Evolutionary conservation across 2,329 filamentous ascomycete species (phyloP).

Genomic region (Tolypocladium tropicale): DNA sequence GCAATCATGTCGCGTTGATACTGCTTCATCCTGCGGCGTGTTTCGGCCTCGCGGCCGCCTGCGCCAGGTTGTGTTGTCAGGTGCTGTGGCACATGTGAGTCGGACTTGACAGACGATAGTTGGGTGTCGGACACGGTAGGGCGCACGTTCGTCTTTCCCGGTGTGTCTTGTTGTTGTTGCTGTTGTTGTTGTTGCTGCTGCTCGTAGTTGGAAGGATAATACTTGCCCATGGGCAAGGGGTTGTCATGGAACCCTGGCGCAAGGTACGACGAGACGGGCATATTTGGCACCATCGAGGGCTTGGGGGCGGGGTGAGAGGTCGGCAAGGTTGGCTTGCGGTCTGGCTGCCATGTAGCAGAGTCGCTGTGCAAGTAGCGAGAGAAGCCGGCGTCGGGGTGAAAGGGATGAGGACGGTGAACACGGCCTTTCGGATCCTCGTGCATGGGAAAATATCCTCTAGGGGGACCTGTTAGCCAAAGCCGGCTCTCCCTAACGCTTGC

Average conservation of each 20-base stretch:
- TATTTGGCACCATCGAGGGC: conserved; percentile 18
- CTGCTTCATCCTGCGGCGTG: conserved; percentile 41
- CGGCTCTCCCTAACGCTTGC: neutral
- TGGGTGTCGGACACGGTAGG: conserved; percentile 15
- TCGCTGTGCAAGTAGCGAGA: conserved; percentile 24
- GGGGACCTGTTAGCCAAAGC: neutral
- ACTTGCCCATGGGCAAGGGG: conserved; percentile 47
- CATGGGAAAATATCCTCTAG: conserved; percentile 49
- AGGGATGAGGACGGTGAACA: conserved; percentile 41
- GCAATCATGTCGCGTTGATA: conserved; percentile 53
- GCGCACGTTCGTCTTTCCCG: neutral
- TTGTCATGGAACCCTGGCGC: conserved; percentile 37
- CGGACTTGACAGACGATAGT: conserved; percentile 23
- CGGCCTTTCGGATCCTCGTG: conserved; percentile 43
- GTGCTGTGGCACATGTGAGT: conserved; percentile 19
- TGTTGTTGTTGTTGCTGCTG: conserved; percentile 16
- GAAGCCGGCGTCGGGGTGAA: conserved; percentile 31
- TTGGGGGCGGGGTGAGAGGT: conserved; percentile 9
- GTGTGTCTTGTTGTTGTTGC: conserved; percentile 6
- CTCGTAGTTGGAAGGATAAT: conserved; percentile 54
- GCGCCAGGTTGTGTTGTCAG: conserved; percentile 3
- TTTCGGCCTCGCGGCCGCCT: conserved; percentile 26
- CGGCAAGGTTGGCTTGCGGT: conserved; percentile 8
- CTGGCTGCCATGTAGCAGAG: conserved; percentile 14
- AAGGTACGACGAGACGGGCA: conserved; percentile 40